These are phyloP conservation scores for Hypoxylon lienhwacheense DNA, from an alignment of 495 filamentous ascomycete species.

Conservation along the genomic window DNA sequence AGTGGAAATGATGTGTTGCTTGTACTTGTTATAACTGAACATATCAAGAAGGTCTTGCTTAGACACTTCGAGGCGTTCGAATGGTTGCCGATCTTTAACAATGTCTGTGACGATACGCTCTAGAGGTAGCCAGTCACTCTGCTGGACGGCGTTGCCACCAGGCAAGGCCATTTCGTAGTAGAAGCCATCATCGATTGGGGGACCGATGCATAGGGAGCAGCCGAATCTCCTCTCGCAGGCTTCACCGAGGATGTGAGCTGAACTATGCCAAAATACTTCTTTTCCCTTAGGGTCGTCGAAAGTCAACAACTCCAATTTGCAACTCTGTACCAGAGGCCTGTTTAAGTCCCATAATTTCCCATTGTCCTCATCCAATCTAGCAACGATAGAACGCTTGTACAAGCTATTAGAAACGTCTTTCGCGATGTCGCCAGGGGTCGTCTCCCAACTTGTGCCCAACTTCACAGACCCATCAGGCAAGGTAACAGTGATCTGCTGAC, in stretches of 20 bases:
- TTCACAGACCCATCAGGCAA: slow-evolving; percentile 64
- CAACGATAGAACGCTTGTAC: slow-evolving; percentile 75
- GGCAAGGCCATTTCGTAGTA: slow-evolving; percentile 97
- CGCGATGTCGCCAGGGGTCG: slow-evolving; percentile 67
- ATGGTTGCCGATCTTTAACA: slow-evolving; percentile 95
- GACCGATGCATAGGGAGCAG: slow-evolving; percentile 89
- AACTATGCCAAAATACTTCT: slow-evolving; percentile 91
- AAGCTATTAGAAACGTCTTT: slow-evolving; percentile 68
- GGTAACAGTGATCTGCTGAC: slow-evolving; percentile 67
- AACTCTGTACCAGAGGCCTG: slow-evolving; percentile 79
- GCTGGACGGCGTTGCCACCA: slow-evolving; percentile 69
- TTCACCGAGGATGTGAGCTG: slow-evolving; percentile 91
- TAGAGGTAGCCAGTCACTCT: slow-evolving; percentile 76
- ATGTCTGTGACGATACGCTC: slow-evolving; percentile 73
- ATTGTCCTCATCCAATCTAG: slow-evolving; percentile 70
- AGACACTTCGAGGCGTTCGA: slow-evolving; percentile 83
- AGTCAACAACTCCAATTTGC: slow-evolving; percentile 74
- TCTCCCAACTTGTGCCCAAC: slow-evolving; percentile 70
- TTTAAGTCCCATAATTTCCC: slow-evolving; percentile 85
- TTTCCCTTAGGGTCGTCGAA: slow-evolving; percentile 84
- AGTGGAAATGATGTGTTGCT: slow-evolving; percentile 93
- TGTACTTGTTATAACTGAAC: slow-evolving; percentile 95
- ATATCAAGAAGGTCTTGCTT: slow-evolving; percentile 92
- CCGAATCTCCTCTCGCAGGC: slow-evolving; percentile 86
- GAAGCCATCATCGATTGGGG: slow-evolving; percentile 90